phyloP scores from a whole-genome alignment of 2,329 filamentous ascomycete genomes.

The Penicillium sp. region DNA sequence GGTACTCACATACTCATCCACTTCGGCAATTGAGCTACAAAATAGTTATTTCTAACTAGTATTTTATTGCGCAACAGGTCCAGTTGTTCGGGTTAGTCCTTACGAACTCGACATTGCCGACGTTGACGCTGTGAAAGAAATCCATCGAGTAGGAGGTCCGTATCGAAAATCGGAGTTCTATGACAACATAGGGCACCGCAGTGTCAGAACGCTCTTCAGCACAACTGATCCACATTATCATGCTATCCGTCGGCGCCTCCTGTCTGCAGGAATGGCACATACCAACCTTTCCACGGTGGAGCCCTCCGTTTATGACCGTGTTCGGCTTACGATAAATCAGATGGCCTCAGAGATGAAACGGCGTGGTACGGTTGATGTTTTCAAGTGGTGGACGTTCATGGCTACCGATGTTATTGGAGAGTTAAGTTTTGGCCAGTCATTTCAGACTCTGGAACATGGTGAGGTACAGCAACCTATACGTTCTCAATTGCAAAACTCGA shows the following conservation, averaged over 20 bases:
- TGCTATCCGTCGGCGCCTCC: slow-evolving; percentile 38
- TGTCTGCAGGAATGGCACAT: slow-evolving; percentile 32
- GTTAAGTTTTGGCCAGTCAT: slow-evolving; percentile 55
- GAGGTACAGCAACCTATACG: slow-evolving; percentile 32
- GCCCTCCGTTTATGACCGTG: slow-evolving; percentile 37
- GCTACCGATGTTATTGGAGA: slow-evolving; percentile 54
- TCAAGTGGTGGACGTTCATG: slow-evolving; percentile 55
- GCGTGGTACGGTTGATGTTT: slow-evolving; percentile 41
- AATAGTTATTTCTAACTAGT: not conserved
- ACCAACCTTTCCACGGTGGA: slow-evolving; percentile 28
- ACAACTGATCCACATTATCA: slow-evolving; percentile 40
- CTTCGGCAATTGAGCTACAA: not conserved
- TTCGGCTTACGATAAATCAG: slow-evolving; percentile 38
- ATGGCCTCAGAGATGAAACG: slow-evolving; percentile 45
- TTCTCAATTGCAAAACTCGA: too few species aligned
- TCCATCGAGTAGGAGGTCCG: slow-evolving; percentile 30
- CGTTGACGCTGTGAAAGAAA: slow-evolving; percentile 25
- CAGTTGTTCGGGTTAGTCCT: slow-evolving; percentile 29
- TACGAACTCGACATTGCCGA: slow-evolving; percentile 38
- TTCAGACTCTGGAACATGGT: slow-evolving; percentile 49
- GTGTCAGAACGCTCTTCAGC: slow-evolving; percentile 37
- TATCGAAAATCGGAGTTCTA: slow-evolving; percentile 36
- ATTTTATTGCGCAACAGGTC: slow-evolving; percentile 18
- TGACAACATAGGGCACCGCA: slow-evolving; percentile 16
- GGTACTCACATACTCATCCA: slow-evolving; percentile 16